Evolutionary conservation across 164 flowering plant genomes (phyloP).

Genomic region (Nelumbo lutea): DNA sequence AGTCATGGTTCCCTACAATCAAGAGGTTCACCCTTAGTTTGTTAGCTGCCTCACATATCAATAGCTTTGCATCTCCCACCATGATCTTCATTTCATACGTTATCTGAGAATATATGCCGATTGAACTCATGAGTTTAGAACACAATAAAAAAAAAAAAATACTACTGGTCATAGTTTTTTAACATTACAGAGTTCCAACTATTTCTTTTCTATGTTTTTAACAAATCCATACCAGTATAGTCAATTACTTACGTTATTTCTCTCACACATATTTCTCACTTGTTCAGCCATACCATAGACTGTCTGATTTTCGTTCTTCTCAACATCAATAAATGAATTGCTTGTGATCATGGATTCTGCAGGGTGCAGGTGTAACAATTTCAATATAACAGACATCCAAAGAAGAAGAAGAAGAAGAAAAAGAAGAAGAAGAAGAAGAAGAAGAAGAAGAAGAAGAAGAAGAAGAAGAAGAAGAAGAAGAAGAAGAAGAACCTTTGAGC

Average conservation of each 20-base stretch:
- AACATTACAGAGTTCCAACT: too few species aligned
- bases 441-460: background rate
- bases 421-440: background rate
- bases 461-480: background rate
- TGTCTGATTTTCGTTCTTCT: background rate
- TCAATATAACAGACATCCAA: background rate
- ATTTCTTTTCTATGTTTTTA: too few species aligned
- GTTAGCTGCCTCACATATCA: slow-evolving; percentile 19
- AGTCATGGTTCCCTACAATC: slow-evolving; percentile 13
- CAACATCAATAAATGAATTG: background rate
- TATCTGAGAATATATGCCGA: slow-evolving; percentile 1
- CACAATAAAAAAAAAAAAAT: too few species aligned
- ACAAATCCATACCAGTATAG: too few species aligned
- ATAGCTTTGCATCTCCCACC: slow-evolving; percentile 15
- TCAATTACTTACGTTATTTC: slow-evolving; percentile 9
- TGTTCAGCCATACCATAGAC: background rate
- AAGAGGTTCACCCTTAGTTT: slow-evolving; percentile 14
- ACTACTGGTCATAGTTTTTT: too few species aligned
- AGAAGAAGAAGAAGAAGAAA: too few species aligned
- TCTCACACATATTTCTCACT: slow-evolving; percentile 11
- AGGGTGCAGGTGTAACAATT: background rate
- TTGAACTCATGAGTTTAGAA: too few species aligned
- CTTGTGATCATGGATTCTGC: background rate
- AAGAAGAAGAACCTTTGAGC: slow-evolving; percentile 8
- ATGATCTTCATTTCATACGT: slow-evolving; percentile 13